phyloP scores from a whole-genome alignment of 2,329 filamentous ascomycete genomes.

The Phoma herbarum region DNA sequence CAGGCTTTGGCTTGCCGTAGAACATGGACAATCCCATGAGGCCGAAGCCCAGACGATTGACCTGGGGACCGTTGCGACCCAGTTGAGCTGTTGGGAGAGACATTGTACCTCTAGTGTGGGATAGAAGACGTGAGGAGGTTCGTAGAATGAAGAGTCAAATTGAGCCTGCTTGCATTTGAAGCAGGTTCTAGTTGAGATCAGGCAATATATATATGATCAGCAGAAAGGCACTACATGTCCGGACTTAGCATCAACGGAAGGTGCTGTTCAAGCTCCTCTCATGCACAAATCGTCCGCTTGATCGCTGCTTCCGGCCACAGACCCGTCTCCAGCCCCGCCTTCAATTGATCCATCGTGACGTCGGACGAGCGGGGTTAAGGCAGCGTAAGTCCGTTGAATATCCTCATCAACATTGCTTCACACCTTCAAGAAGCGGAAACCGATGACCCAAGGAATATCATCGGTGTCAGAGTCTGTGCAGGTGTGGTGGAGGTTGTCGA shows the following conservation, averaged over 20 bases:
- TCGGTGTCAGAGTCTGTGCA: not conserved
- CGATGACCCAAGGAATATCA: not conserved
- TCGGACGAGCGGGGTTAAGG: conserved; percentile 9
- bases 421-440: not conserved
- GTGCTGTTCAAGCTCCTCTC: not conserved
- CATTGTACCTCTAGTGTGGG: conserved; percentile 20
- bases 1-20: conserved; percentile 59
- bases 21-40: conserved; percentile 61
- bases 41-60: conserved; percentile 63
- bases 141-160: not conserved
- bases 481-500: not conserved
- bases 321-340: not conserved
- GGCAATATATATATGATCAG: not conserved
- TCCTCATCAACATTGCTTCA: not conserved
- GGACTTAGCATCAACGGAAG: conserved; percentile 6
- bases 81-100: conserved; percentile 57
- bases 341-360: not conserved
- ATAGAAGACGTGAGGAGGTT: not conserved
- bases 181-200: not conserved
- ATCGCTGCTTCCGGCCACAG: not conserved
- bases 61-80: conserved; percentile 61
- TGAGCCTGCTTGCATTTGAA: not conserved
- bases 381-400: not conserved
- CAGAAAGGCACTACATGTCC: not conserved
- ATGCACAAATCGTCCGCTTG: conserved; percentile 1